Percentiles rank a stretch among this genome's conserved stretches.
Conservation (phyloP, 805 yeast species). For the Ogataea polymorpha region DNA sequence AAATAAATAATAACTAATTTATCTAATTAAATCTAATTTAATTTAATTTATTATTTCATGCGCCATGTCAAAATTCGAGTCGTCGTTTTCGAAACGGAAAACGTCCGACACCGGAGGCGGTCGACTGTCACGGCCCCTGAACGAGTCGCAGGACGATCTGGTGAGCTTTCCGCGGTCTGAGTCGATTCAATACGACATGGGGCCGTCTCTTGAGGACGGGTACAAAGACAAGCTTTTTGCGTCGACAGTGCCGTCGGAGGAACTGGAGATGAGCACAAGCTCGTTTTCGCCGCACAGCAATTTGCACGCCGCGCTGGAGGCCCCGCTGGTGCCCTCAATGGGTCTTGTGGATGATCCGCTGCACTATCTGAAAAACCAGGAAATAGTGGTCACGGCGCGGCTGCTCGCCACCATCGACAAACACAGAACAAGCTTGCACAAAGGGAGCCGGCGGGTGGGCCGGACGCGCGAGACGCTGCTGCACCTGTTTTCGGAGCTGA, state of each 20-base stretch:
- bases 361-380: slow-evolving; percentile 33
- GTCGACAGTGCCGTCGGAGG: slow-evolving; percentile 3
- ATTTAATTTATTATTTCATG: background rate
- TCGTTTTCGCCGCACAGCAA: slow-evolving; percentile 14
- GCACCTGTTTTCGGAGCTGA: slow-evolving; percentile 33
- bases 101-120: background rate
- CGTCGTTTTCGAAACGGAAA: slow-evolving; percentile 21
- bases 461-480: slow-evolving; percentile 31
- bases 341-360: slow-evolving; percentile 31
- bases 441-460: slow-evolving; percentile 36
- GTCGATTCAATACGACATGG: slow-evolving; percentile 17
- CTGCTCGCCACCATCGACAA: slow-evolving; percentile 23
- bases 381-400: slow-evolving; percentile 25
- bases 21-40: background rate
- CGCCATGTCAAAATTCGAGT: slow-evolving; percentile 18
- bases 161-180: slow-evolving; percentile 1
- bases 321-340: slow-evolving; percentile 20
- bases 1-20: background rate
- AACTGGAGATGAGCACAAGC: slow-evolving; percentile 6
- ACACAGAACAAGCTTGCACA: slow-evolving; percentile 30
- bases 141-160: background rate
- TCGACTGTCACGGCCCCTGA: background rate
- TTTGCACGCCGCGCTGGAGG: slow-evolving; percentile 4
- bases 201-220: slow-evolving; percentile 22
- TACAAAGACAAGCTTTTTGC: slow-evolving; percentile 12